Evolutionary conservation across 2,329 filamentous ascomycete species (phyloP), one percentile per base, ranked within the genome.

Genomic region (Phyllosticta capitalensis): DNA sequence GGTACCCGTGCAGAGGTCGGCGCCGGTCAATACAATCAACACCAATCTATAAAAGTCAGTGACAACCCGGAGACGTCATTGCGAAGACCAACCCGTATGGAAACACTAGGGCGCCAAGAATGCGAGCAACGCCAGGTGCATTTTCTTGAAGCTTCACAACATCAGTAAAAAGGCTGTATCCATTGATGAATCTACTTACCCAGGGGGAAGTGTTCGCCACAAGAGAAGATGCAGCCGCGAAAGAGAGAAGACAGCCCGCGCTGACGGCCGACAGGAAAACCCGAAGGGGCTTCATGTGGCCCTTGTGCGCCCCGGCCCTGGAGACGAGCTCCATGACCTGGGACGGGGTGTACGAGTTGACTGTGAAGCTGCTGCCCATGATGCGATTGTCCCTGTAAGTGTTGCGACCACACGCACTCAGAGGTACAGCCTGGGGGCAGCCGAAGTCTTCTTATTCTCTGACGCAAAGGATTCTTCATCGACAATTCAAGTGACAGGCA

Each of bases 281-380:
- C 63, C 82, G 82, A 65, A 81, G 76, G 3, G 77, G 68, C 9
- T 78, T 73, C 77, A 79, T 82, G 59, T 78, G 74, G 9, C 78
- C 79, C 65, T 83, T 83, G 57, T 73, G 73, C 24, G 72, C 72
- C 5, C 80, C 81, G n/a, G 77, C 73, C 10, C 78, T 74, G 1
- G 75, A 76, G 59, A 80, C 72, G 17, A 81, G 69, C 68, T 82
- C 79, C 7, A 77, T 76, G 38, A 80, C 77, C 69, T 83, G 76
- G 14, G 67, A 64, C 0, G 79, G 76, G 4, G 76, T 77, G 65
- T 78, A 78, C 4, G 76, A 70, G 61, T 78, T 65, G 45, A 63
- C 48, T 6, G 52, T 22, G 9, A 54, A 50, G 52, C 21, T 26
- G 26, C 10, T 3, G 21, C 20, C 10, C 50, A 52, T 52, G 50